phyloP scores from a whole-genome alignment of 108 stramenopile species.

The Skeletonema potamos region DNA sequence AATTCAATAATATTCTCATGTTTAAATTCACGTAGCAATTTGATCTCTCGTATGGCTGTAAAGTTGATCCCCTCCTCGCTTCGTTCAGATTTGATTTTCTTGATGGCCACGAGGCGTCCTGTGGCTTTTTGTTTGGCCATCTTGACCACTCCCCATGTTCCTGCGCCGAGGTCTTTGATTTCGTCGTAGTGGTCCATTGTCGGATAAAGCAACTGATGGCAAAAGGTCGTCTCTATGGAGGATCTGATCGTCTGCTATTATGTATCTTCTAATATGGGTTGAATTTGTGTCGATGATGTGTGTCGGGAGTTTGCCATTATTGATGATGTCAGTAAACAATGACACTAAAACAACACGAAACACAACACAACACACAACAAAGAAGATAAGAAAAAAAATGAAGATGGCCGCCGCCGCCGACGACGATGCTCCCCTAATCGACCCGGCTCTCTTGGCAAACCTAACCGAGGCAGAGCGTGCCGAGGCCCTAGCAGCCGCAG shows the following conservation, averaged over 20 bases:
- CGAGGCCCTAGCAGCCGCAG: constrained; percentile 69
- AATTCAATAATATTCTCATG: constrained; percentile 93
- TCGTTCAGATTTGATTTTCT: constrained; percentile 88
- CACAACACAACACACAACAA: too few species aligned
- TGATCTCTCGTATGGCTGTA: constrained; percentile 95
- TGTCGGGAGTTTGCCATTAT: too few species aligned
- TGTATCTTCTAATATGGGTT: too few species aligned
- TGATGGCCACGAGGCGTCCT: constrained; percentile 86
- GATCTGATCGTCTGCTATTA: too few species aligned
- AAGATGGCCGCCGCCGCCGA: too few species aligned
- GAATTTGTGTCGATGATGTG: too few species aligned
- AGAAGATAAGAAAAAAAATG: too few species aligned
- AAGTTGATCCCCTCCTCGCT: constrained; percentile 93
- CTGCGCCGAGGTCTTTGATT: constrained; percentile 82
- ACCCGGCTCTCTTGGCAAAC: constrained; percentile 59
- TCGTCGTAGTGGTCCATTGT: constrained; percentile 87
- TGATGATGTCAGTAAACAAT: too few species aligned
- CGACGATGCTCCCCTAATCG: constrained; percentile 43
- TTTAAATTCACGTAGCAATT: constrained; percentile 89
- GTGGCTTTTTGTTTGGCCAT: constrained; percentile 86
- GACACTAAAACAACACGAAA: too few species aligned
- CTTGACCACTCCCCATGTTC: constrained; percentile 94
- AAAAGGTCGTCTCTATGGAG: too few species aligned
- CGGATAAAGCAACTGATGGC: too few species aligned
- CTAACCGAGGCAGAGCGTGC: constrained; percentile 57